These are phyloP conservation scores for Ciborinia camelliae DNA, from an alignment of 2,329 filamentous ascomycete genomes.

Conservation along the genomic window DNA sequence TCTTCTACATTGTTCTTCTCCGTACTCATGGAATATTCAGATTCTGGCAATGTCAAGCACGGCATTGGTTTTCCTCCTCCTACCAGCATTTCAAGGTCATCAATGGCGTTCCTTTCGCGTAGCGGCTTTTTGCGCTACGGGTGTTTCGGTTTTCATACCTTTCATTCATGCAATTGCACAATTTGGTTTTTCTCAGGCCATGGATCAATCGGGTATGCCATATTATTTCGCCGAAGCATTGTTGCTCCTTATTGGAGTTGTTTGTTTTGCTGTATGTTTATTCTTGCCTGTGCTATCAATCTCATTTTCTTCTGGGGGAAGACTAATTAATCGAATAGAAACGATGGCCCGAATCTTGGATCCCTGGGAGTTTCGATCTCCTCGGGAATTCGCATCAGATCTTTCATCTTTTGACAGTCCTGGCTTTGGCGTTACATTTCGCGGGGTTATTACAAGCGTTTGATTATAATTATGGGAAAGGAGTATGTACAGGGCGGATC, in stretches of 20 bases:
- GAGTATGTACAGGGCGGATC: background rate
- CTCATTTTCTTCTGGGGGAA: background rate
- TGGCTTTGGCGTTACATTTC: constrained; percentile 22
- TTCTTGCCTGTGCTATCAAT: background rate
- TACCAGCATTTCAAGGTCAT: constrained; percentile 28
- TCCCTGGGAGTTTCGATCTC: constrained; percentile 29
- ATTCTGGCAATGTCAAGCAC: constrained; percentile 38
- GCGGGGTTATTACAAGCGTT: constrained; percentile 14
- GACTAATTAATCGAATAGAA: constrained; percentile 15
- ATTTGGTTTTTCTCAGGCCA: constrained; percentile 22
- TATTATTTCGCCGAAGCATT: constrained; percentile 27
- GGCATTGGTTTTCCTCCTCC: constrained; percentile 37
- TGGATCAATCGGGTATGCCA: constrained; percentile 24
- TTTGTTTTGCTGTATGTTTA: constrained; percentile 20
- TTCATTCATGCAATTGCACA: constrained; percentile 24
- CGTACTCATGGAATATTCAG: constrained; percentile 29
- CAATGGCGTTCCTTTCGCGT: constrained; percentile 27
- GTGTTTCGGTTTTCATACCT: constrained; percentile 27
- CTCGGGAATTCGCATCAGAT: constrained; percentile 29
- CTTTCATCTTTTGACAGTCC: constrained; percentile 28
- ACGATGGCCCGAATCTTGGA: constrained; percentile 25
- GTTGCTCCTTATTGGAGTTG: constrained; percentile 21
- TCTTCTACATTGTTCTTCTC: background rate
- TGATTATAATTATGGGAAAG: constrained; percentile 16
- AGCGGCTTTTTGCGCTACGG: constrained; percentile 27